Conservation (phyloP, 257 asterid species). For the Forsythia viridissima region DNA sequence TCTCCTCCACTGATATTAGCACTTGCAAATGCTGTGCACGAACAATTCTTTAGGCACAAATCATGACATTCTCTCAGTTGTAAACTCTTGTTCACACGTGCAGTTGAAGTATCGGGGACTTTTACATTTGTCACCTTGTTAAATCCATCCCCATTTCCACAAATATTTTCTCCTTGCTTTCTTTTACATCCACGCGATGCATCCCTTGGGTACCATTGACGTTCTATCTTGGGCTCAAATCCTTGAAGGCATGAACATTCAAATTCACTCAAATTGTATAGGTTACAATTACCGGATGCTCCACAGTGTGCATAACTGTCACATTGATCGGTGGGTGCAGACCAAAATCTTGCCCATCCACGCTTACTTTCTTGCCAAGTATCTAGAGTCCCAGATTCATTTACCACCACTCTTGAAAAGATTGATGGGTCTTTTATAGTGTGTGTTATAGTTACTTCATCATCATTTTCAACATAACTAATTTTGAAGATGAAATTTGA, state of each 20-base stretch:
- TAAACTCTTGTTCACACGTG: slow-evolving; percentile 25
- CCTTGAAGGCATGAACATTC: slow-evolving; percentile 46
- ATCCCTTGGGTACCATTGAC: slow-evolving; percentile 43
- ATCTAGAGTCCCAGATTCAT: slow-evolving; percentile 38
- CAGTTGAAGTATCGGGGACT: slow-evolving; percentile 32
- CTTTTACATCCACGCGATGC: slow-evolving; percentile 38
- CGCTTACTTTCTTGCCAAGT: slow-evolving; percentile 32
- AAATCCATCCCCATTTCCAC: slow-evolving; percentile 37
- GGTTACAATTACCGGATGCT: slow-evolving; percentile 27
- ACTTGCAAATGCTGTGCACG: slow-evolving; percentile 37
- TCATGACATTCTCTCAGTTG: slow-evolving; percentile 28
- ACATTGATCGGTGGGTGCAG: slow-evolving; percentile 32
- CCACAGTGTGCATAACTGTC: slow-evolving; percentile 36
- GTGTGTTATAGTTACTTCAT: slow-evolving; percentile 31
- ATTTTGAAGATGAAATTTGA: slow-evolving; percentile 30
- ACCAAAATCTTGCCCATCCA: slow-evolving; percentile 43
- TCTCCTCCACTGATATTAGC: slow-evolving; percentile 37
- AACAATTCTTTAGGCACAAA: slow-evolving; percentile 36
- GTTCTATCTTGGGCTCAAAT: slow-evolving; percentile 34
- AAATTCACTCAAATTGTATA: slow-evolving; percentile 22
- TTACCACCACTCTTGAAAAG: slow-evolving; percentile 35
- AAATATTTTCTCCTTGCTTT: slow-evolving; percentile 24
- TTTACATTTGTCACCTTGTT: slow-evolving; percentile 22
- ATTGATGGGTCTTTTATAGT: slow-evolving; percentile 27
- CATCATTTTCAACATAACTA: slow-evolving; percentile 27